Percentiles rank a stretch among this genome's conserved stretches.
phyloP scores from a whole-genome alignment of 2,329 filamentous ascomycete species.

The Chrysoporthe cubensis region DNA sequence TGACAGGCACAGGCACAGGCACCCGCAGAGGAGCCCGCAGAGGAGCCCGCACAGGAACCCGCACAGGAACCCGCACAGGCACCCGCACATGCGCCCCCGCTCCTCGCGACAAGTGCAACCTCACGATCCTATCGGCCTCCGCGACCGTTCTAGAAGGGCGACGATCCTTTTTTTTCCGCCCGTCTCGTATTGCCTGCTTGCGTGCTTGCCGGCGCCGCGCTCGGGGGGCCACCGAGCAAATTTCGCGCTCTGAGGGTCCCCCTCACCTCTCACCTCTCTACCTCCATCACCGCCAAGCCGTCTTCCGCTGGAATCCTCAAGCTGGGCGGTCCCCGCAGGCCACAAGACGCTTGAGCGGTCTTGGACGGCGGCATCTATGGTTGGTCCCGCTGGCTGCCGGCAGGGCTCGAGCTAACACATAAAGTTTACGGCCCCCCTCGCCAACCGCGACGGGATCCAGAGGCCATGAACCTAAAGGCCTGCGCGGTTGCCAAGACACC shows the following conservation, averaged over 20 bases:
- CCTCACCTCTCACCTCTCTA: not conserved
- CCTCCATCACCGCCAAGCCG: not conserved
- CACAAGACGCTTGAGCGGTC: not conserved
- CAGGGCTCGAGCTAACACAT: not conserved
- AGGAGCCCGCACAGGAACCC: no score
- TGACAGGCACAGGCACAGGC: not conserved
- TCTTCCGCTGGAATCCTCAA: not conserved
- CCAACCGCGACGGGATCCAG: not conserved
- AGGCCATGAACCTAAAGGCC: not conserved
- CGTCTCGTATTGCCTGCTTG: conserved; percentile 7
- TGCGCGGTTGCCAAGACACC: not conserved
- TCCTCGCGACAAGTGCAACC: not conserved
- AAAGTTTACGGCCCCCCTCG: not conserved
- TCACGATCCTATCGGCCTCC: conserved; percentile 2
- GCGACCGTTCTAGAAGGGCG: conserved; percentile 10
- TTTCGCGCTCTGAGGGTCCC: not conserved
- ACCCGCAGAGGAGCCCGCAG: no score
- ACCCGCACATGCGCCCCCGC: not conserved
- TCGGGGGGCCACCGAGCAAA: not conserved
- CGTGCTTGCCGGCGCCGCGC: not conserved
- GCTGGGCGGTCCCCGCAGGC: not conserved
- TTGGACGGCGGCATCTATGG: no score
- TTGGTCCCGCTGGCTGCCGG: not conserved
- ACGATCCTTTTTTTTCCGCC: conserved; percentile 13
- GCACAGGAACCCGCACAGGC: no score